A percentile compares a stretch with the other conserved stretches of the same genome.
These are phyloP conservation scores for Penicillium canescens DNA, from an alignment of 495 filamentous ascomycete species.

Conservation along the genomic window DNA sequence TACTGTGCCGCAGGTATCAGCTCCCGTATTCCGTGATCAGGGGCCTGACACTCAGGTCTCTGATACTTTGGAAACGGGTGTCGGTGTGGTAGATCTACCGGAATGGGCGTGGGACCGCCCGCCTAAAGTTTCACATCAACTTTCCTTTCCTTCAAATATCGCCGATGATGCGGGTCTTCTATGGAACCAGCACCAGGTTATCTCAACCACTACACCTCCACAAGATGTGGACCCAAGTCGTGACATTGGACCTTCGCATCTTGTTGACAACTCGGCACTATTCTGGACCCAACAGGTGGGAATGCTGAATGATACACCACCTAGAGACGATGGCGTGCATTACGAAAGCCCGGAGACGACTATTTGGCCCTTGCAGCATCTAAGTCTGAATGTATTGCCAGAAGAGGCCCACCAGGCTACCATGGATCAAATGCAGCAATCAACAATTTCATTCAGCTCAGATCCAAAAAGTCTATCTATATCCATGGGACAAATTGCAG, in stretches of 20 bases:
- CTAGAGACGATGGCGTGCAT: background rate
- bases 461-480: slow-evolving; percentile 4
- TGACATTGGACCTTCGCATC: background rate
- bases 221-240: background rate
- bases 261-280: slow-evolving; percentile 8
- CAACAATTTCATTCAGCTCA: background rate
- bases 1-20: no score
- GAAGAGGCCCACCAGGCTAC: background rate
- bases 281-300: slow-evolving; percentile 15
- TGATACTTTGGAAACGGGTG: no score
- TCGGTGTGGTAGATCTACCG: background rate
- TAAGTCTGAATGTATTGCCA: background rate
- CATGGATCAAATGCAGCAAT: background rate
- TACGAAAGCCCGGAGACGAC: background rate
- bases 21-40: no score
- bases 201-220: slow-evolving; percentile 2
- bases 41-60: no score
- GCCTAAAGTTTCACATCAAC: background rate
- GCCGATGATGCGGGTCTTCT: background rate
- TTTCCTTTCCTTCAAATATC: background rate
- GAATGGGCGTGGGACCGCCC: background rate
- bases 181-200: slow-evolving; percentile 3
- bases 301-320: slow-evolving; percentile 1
- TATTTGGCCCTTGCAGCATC: background rate
- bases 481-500: background rate